Evolutionary conservation across 2,329 filamentous ascomycete species (phyloP).

Genomic region (Alternaria brassicae): DNA sequence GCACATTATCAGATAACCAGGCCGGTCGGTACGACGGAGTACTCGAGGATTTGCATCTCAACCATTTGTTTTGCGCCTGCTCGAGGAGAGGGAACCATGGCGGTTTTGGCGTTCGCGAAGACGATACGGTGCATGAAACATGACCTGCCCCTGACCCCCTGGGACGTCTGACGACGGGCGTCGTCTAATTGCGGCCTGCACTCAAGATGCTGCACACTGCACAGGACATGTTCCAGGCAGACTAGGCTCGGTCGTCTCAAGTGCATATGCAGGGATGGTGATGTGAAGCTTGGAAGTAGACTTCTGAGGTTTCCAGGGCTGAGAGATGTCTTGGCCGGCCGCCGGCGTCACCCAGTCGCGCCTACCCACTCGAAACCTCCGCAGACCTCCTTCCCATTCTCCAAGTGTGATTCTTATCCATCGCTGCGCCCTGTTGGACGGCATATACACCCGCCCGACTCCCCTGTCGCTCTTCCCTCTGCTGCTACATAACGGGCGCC

Average conservation of each 20-base stretch:
- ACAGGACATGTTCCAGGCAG: conserved; percentile 12
- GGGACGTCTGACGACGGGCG: conserved; percentile 32
- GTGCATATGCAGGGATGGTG: conserved; percentile 14
- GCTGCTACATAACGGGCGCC: conserved; percentile 11
- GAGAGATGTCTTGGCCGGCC: conserved; percentile 18
- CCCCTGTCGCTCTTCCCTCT: not conserved
- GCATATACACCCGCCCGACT: not conserved
- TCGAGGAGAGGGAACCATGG: conserved; percentile 5
- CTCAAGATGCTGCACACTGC: conserved; percentile 10
- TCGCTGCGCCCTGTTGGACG: conserved; percentile 4
- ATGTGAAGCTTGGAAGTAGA: conserved; percentile 8
- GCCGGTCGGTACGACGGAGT: not conserved
- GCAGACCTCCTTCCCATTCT: conserved; percentile 12
- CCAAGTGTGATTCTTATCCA: not conserved
- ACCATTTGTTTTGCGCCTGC: conserved; percentile 8
- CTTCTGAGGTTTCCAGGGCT: conserved; percentile 18
- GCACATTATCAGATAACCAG: not conserved
- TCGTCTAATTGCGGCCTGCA: conserved; percentile 30
- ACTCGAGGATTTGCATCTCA: not conserved
- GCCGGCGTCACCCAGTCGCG: conserved; percentile 18
- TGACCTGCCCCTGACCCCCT: conserved; percentile 19
- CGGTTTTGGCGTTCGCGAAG: conserved; percentile 7
- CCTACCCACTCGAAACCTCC: conserved; percentile 16
- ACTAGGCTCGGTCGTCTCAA: conserved; percentile 10
- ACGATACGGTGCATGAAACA: conserved; percentile 3